Evolutionary conservation across 202 grass and related monocot genomes (phyloP), one percentile per base, ranked within the genome.

Genomic region (Schoenoplectus tabernaemontani): DNA sequence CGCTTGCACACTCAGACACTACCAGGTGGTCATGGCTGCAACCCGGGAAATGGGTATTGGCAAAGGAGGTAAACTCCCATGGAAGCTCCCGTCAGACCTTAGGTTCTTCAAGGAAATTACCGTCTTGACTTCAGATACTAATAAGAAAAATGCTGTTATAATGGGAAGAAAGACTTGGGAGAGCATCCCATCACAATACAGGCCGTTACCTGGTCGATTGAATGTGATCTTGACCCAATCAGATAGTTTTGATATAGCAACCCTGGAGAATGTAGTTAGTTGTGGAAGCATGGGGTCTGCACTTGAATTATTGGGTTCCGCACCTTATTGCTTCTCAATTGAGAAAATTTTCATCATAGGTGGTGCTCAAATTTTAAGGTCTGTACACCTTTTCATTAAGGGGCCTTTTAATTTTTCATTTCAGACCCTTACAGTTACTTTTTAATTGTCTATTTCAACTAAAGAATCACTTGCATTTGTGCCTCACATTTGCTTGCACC

Each of bases 131-230:
- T 83, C 84, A 26, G 91, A 93, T 65, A 79, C 91, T 70, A 58
- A 72, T 4, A 97, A 97, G 79, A 97, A 91, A 60, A 97, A 97
- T 83, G 91, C 93, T 16, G 91, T 97, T 50, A 85, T 93, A 78
- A 97, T 97, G 93, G 93, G 93, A 17, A 89, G 93, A 77, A 93
- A 87, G 82, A 91, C 93, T 56, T 97, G 93, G 93, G 93, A 97
- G 79, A 91, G 89, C 78, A 87, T 97, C 84, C 91, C 93, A 19
- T 65, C 84, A 51, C 64, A 81, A 36, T 66, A 62, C 62, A 89
- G 93, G 80, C 91, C 93, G 39, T 85, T 97, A 63, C 79, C 87
- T 81, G 93, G 93, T 64, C 89, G 87, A 67, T 80, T 93, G 85
- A 93, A 97, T 79, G 82, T 97, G 33, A 85, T 97, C 81, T 72